Evolutionary conservation across 169 alveolate genomes (phyloP), one percentile per base, ranked within the genome.

Genomic region (Plasmodium inui): DNA sequence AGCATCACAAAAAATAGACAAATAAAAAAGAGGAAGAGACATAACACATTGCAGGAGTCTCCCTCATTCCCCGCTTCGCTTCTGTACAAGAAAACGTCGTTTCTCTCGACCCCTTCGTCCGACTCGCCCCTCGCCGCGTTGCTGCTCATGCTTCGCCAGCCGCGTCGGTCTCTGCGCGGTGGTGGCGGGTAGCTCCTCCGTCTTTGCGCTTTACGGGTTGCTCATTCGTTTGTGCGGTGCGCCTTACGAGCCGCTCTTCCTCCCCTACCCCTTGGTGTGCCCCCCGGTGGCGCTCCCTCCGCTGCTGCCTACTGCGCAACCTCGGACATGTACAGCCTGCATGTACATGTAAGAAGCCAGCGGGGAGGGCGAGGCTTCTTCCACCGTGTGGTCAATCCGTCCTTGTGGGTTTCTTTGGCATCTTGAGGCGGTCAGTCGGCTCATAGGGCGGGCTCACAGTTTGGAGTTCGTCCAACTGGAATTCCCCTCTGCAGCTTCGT

Each of bases 11-110:
- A 78, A 50, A 88, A 88, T 67, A 88, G 30, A 26, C 90, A 78
- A 78, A 88, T 78, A 67, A 88, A 88, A 34, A 88, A 80, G 30
- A 88, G 82, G 30, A 88, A 53, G 28, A 88, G 50, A 79, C 94
- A 88, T 32, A 88, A 39, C 28, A 88, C 50, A 67, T 88, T 88
- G 34, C 94, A 88, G 0, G 89, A 88, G 50, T 88, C 94, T n/a
- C 88, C 76, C 1, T 32, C 94, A 8, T 76, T 50, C 30, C 70
- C 71, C 17, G 53, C 72, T 88, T 88, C 90, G 22, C 19, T 41
- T 32, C 32, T 70, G 71, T 88, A 88, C 19, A 88, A 30, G 81
- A 88, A 88, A 4, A 88, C 55, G 53, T 76, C 85, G 39, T 55
- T 73, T 22, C 81, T n/a, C 5, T 78, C 86, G n/a, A 74, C 83